These are phyloP conservation scores for Ampelocalamus luodianensis DNA, from an alignment of 176 grass and related monocot genomes.

Conservation along the genomic window DNA sequence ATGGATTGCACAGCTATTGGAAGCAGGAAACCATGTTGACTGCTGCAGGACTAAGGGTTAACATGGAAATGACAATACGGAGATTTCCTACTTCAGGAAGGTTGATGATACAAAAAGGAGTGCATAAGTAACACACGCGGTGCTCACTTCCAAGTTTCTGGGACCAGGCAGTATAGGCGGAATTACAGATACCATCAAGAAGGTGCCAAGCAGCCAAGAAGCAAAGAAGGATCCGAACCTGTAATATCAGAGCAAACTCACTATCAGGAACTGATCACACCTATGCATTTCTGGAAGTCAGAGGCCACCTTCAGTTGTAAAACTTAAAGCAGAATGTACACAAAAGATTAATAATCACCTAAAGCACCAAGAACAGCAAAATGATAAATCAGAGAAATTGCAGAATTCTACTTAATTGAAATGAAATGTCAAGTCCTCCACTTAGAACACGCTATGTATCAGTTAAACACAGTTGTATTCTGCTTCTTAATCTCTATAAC, in stretches of 20 bases:
- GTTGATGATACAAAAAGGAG: constrained; percentile 88
- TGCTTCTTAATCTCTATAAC: background rate
- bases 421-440: background rate
- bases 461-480: background rate
- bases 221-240: constrained; percentile 85
- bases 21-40: constrained; percentile 44
- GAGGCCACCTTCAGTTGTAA: background rate
- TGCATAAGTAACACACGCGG: constrained; percentile 72
- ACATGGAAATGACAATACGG: constrained; percentile 22
- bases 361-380: constrained; percentile 16
- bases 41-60: constrained; percentile 31
- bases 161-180: constrained; percentile 74
- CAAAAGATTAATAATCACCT: background rate
- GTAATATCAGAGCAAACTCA: constrained; percentile 42
- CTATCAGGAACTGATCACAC: constrained; percentile 9
- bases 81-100: constrained; percentile 74
- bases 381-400: background rate
- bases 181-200: constrained; percentile 94
- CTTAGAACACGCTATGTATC: constrained; percentile 12
- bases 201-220: constrained; percentile 89
- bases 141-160: constrained; percentile 92
- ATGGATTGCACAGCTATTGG: constrained; percentile 32
- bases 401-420: background rate
- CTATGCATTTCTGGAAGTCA: constrained; percentile 10
- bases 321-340: background rate